Percentiles rank a stretch among this genome's conserved stretches.
These are phyloP conservation scores for Lachancea mirantina DNA, from an alignment of 805 yeast species.

Conservation along the genomic window DNA sequence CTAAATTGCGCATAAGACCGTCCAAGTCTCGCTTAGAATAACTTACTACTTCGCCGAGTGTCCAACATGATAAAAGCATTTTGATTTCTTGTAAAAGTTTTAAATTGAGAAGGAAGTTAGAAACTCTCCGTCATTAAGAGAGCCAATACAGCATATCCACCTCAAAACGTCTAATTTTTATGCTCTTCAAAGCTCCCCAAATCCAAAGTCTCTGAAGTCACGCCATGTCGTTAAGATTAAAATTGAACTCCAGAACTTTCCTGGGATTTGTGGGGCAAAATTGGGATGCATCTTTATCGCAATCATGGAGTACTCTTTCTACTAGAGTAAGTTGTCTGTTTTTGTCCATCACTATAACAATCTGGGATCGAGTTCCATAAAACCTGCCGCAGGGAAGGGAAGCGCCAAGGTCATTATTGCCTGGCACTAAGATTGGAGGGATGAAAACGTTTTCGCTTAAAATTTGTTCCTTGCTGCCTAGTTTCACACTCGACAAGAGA, in stretches of 20 bases:
- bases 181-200: too few species aligned
- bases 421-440: slow-evolving; percentile 49
- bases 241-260: slow-evolving; percentile 19
- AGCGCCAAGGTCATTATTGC: slow-evolving; percentile 26
- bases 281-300: slow-evolving; percentile 31
- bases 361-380: slow-evolving; percentile 88
- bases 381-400: slow-evolving; percentile 41
- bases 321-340: slow-evolving; percentile 42
- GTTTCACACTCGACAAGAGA: slow-evolving; percentile 19
- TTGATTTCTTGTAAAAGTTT: too few species aligned
- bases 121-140: too few species aligned
- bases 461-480: slow-evolving; percentile 32
- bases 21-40: too few species aligned
- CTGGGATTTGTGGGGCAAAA: slow-evolving; percentile 21
- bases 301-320: slow-evolving; percentile 54
- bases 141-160: too few species aligned
- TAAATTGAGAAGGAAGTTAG: too few species aligned
- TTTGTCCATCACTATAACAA: slow-evolving; percentile 55
- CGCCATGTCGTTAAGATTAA: too few species aligned
- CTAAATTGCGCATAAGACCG: too few species aligned
- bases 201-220: too few species aligned
- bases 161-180: too few species aligned
- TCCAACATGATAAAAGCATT: too few species aligned
- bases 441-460: slow-evolving; percentile 59
- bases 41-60: too few species aligned